Conservation (phyloP, 2,329 filamentous ascomycete species). For the Phialophora expanda region DNA sequence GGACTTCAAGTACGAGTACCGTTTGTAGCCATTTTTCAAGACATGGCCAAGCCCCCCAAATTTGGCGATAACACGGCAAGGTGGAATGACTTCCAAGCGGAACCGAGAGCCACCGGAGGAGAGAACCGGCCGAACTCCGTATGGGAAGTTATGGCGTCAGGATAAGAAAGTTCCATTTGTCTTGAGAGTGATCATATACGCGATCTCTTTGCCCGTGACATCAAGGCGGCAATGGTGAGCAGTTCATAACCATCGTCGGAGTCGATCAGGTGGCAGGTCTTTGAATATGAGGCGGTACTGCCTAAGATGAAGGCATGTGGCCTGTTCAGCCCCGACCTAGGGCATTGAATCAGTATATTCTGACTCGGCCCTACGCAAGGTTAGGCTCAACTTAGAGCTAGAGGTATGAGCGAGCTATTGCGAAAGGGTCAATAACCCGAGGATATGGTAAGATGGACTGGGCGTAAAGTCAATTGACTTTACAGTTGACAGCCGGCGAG, state of each 20-base stretch:
- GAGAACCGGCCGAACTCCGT: neutral
- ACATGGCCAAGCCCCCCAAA: neutral
- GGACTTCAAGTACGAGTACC: neutral
- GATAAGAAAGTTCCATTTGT: neutral
- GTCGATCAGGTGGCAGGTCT: neutral
- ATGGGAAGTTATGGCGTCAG: neutral
- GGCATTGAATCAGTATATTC: neutral
- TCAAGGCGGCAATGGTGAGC: neutral
- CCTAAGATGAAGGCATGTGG: neutral
- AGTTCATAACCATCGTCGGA: neutral
- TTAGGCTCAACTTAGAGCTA: neutral
- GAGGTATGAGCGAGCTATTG: neutral
- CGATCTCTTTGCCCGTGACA: neutral
- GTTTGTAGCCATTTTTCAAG: neutral
- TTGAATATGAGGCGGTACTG: neutral
- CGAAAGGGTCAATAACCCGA: neutral
- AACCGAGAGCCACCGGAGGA: neutral
- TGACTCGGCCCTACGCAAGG: neutral
- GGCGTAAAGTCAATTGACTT: neutral
- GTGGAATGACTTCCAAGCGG: neutral
- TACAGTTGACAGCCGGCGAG: neutral
- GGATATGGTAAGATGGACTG: neutral
- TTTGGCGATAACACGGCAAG: neutral
- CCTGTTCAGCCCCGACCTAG: neutral
- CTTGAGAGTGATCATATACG: neutral